Conservation (phyloP, 176 grass and related monocot species). For the Secale cereale region DNA sequence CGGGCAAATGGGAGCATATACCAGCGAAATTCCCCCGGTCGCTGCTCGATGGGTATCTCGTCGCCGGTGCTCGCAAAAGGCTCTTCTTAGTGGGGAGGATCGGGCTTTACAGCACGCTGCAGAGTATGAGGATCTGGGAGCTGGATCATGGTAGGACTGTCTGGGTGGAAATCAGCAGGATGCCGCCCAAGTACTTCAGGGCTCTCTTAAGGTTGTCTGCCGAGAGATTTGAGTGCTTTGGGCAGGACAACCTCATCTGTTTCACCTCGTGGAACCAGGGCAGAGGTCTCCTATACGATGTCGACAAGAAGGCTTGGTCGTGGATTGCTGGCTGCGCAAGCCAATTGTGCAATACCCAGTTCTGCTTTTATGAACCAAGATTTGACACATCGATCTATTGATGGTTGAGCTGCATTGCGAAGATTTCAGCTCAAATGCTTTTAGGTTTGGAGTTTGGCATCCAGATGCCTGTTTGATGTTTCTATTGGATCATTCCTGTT, state of each 20-base stretch:
- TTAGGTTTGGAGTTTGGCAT: background rate
- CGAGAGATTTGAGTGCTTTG: constrained; percentile 98
- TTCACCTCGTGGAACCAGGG: constrained; percentile 99
- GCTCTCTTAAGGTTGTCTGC: constrained; percentile 82
- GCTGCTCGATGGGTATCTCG: constrained; percentile 88
- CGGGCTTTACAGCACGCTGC: constrained; percentile 87
- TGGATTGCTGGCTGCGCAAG: constrained; percentile 82
- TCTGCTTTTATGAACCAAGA: constrained; percentile 94
- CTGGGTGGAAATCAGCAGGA: constrained; percentile 92
- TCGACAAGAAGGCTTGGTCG: constrained; percentile 89
- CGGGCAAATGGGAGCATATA: constrained; percentile 77
- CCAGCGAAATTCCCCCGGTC: constrained; percentile 92
- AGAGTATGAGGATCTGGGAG: constrained; percentile 98
- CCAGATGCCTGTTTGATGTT: background rate
- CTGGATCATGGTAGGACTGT: constrained; percentile 79
- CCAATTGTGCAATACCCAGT: constrained; percentile 90
- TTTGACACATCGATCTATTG: constrained; percentile 62
- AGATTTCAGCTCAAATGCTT: constrained; percentile 23
- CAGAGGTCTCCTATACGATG: constrained; percentile 85
- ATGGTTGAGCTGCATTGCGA: background rate
- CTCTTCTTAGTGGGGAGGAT: constrained; percentile 87
- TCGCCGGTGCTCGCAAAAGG: constrained; percentile 68
- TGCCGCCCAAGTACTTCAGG: constrained; percentile 91
- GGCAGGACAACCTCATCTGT: constrained; percentile 94
- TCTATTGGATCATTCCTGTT: background rate